These are phyloP conservation scores for Yamadazyma laniorum DNA, from an alignment of 805 yeast species.

Conservation along the genomic window DNA sequence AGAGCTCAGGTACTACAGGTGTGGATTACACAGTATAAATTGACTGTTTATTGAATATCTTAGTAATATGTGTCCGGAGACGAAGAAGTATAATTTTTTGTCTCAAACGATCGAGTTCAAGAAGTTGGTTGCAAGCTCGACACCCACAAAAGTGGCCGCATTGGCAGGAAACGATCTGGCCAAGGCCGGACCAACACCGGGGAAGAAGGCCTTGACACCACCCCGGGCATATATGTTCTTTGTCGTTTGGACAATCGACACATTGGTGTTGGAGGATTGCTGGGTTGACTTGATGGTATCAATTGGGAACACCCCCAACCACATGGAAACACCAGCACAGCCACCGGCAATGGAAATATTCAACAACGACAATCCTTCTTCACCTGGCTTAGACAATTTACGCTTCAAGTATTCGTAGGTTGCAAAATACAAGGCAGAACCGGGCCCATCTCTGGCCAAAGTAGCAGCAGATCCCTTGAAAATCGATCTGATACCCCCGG, in stretches of 20 bases:
- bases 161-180: constrained; percentile 96
- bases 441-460: constrained; percentile 95
- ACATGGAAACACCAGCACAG: constrained; percentile 93
- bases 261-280: constrained; percentile 57
- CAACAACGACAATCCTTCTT: constrained; percentile 53
- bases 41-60: no score
- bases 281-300: constrained; percentile 89
- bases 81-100: background rate
- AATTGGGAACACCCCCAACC: constrained; percentile 93
- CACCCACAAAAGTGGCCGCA: constrained; percentile 98
- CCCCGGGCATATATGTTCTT: constrained; percentile 66
- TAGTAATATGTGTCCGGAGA: no score
- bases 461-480: constrained; percentile 93
- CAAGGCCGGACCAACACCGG: constrained; percentile 95
- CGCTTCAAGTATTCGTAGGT: constrained; percentile 83
- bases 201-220: constrained; percentile 91
- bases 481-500: constrained; percentile 81
- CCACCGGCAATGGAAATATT: constrained; percentile 93
- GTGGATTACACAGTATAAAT: no score
- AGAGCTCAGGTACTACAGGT: no score
- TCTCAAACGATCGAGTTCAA: constrained; percentile 35
- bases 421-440: constrained; percentile 93
- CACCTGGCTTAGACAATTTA: constrained; percentile 51
- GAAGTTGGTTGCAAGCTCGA: constrained; percentile 66
- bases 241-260: constrained; percentile 65